Evolutionary conservation across 257 asterid genomes (phyloP), one percentile per base, ranked within the genome.

Genomic region (Rauvolfia tetraphylla): DNA sequence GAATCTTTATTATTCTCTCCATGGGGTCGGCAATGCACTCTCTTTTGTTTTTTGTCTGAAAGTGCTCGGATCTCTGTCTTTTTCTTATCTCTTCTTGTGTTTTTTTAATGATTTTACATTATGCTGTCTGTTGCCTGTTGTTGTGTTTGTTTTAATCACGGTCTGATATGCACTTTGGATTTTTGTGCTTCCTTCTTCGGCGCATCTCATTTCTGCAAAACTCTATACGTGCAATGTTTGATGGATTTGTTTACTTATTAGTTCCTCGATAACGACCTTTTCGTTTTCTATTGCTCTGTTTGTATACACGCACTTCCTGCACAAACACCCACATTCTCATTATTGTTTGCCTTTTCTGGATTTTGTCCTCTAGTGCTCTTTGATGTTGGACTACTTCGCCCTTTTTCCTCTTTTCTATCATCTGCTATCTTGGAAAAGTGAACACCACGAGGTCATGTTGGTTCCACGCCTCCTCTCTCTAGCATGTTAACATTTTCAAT

Each of bases 301-400:
- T 62, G 18, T n/a, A 27, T 59, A 7, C 41, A 29, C 9, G 34
- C 53, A 31, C 9, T 65, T 34, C 71, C 72, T 65, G 79, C 72
- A 44, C 79, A 48, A 69, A 62, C 68, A 62, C 72, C 73, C 72
- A 74, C 69, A 54, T 31, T 46, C 39, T 46, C 54, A 20, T 76
- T 67, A 20, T 76, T 67, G 57, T 72, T 79, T 11, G 11, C 13
- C 61, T 53, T 74, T 72, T 79, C 69, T 38, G 20, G 68, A 27
- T 63, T 73, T 82, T 75, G 57, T 75, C 79, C 46, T 46, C 66
- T 75, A 41, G 4, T 53, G 49, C 67, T 56, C 42, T 22, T 42
- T 66, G 76, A 72, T 73, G 71, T 71, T 49, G 83, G 79, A 62
- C 48, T 56, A n/a, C n/a, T n/a, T n/a, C n/a, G n/a, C 48, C 72